Evolutionary conservation across 805 yeast genomes (phyloP).

Genomic region (Candida dajiaensis): DNA sequence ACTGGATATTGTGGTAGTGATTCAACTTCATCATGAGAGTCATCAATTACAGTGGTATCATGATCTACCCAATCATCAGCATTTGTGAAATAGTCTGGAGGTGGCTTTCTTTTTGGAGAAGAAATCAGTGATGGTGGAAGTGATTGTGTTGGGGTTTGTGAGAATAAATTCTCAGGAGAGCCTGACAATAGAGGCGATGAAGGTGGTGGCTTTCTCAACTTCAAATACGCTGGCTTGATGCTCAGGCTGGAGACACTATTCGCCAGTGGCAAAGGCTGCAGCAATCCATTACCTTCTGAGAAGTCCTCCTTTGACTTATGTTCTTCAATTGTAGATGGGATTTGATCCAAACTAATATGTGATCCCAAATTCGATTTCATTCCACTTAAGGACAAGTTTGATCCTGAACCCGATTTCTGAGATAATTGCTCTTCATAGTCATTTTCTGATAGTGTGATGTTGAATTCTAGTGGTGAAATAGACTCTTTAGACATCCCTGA

Average conservation of each 20-base stretch:
- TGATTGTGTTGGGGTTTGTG: neutral
- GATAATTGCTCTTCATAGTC: neutral
- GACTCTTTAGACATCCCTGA: neutral
- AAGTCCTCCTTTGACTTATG: neutral
- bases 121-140: neutral
- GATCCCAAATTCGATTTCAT: neutral
- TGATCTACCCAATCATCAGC: slow-evolving; percentile 1
- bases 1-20: slow-evolving; percentile 20
- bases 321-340: slow-evolving; percentile 1
- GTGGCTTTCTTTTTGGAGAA: slow-evolving; percentile 24
- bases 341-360: neutral
- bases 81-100: slow-evolving; percentile 10
- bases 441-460: neutral
- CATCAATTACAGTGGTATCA: slow-evolving; percentile 1
- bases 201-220: slow-evolving; percentile 15
- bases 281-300: neutral
- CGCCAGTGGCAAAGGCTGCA: neutral
- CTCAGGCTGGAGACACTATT: neutral
- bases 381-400: neutral
- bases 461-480: neutral
- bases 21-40: slow-evolving; percentile 10
- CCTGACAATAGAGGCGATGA: neutral
- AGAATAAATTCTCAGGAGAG: neutral
- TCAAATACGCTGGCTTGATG: neutral
- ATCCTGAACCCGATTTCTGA: neutral